A percentile compares a stretch with the other conserved stretches of the same genome.
These are phyloP conservation scores for Saturnispora halmiae DNA, from an alignment of 805 yeast genomes.

Conservation along the genomic window DNA sequence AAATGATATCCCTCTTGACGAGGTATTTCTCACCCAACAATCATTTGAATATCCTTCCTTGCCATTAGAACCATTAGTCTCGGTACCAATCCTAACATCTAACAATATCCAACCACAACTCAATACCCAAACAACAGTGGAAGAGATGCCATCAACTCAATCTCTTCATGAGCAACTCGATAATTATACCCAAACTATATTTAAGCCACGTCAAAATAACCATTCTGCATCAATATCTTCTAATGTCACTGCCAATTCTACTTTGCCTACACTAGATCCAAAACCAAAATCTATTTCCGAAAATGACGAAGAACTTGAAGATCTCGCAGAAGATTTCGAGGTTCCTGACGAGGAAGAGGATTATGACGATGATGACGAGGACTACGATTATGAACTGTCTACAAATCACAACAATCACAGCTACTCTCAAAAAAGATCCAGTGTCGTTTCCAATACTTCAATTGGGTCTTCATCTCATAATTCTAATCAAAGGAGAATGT, in stretches of 20 bases:
- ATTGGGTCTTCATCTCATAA: not conserved
- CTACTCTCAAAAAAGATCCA: not conserved
- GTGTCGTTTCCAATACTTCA: not conserved
- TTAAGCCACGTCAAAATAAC: not conserved
- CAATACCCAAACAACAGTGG: not conserved
- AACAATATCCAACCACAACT: not conserved
- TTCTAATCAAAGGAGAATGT: not conserved
- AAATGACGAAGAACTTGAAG: not conserved
- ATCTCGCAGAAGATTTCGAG: too few species aligned
- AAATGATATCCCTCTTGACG: constrained; percentile 6
- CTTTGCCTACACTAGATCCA: not conserved
- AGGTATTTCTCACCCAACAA: constrained; percentile 9
- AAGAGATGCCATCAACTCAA: not conserved
- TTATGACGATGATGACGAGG: not conserved
- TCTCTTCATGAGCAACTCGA: too few species aligned
- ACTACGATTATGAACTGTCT: not conserved
- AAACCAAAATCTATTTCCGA: constrained; percentile 1
- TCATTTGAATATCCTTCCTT: constrained; percentile 4
- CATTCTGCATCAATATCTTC: constrained; percentile 1
- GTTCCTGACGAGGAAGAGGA: constrained; percentile 3
- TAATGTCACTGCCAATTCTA: not conserved
- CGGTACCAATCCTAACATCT: constrained; percentile 4
- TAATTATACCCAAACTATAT: not conserved
- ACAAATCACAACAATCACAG: too few species aligned
- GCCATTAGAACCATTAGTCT: constrained; percentile 1